Evolutionary conservation across 345 rosid species (phyloP).

Genomic region (Hypericum perforatum): DNA sequence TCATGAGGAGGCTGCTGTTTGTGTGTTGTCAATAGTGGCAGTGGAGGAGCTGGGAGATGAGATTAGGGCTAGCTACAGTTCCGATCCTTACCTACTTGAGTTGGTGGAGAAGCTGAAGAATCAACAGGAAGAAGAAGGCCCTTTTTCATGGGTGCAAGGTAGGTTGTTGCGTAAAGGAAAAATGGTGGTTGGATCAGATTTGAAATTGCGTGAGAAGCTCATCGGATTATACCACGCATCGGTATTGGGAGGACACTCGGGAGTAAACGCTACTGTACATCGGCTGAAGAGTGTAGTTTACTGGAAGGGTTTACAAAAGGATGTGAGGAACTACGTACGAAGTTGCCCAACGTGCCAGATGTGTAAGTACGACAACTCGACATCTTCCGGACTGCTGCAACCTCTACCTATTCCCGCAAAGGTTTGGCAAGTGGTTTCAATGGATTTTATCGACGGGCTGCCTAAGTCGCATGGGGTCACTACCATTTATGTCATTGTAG

Average conservation of each 20-base stretch:
- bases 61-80: neutral
- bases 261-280: neutral
- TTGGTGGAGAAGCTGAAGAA: too few relatives aligned
- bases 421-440: neutral
- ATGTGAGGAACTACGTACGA: neutral
- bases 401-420: neutral
- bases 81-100: too few relatives aligned
- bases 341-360: neutral
- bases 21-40: neutral
- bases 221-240: too few relatives aligned
- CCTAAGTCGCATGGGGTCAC: neutral
- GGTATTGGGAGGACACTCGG: neutral
- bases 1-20: neutral
- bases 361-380: neutral
- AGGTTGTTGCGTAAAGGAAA: too few relatives aligned
- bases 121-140: too few relatives aligned
- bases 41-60: neutral
- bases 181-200: too few relatives aligned
- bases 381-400: neutral
- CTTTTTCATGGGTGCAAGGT: too few relatives aligned
- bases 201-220: too few relatives aligned
- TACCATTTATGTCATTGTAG: neutral
- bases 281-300: neutral
- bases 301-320: neutral
- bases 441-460: conserved; percentile 1